Evolutionary conservation across 2,329 filamentous ascomycete genomes (phyloP), one percentile per base, ranked within the genome.

Genomic region (Geosmithia putterillii): DNA sequence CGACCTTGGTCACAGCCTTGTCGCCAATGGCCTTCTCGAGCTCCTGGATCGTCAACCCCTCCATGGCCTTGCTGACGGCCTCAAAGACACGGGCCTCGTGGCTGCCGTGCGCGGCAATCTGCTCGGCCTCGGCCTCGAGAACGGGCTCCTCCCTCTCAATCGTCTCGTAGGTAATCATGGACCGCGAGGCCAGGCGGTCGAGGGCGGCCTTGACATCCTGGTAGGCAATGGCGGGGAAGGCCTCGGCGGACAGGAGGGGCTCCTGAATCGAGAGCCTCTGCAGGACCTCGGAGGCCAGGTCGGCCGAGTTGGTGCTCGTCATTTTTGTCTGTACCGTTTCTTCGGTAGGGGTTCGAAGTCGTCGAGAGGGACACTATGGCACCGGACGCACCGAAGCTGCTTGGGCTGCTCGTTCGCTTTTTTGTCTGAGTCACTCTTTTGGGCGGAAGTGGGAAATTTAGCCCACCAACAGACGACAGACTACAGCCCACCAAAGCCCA

Each of bases 101-200:
- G 57, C 83, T 87, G 47, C 85, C 85, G 63, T 86, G 77, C 53
- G 73, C 71, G 34, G 77, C 81, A 56, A 90, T 85, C 51, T 76
- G 70, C 57, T 84, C 70, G 12, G 77, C 86, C 58, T 90, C 85
- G 23, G 76, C 65, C 46, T 94, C 92, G 25, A 96, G 69, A 32
- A 81, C 55, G 14, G 82, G 76, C 56, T 89, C 79, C 59, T 95
- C 86, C 42, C 74, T 72, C 52, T 95, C 88, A 47, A 87, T 73
- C 40, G 85, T 83, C 54, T 94, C 79, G 64, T 95, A 95, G 51
- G 74, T 71, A 49, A 96, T 71, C 87, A 95, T 95, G 42, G 80
- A 81, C 53, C 90, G 78, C 46, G 86, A 92, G 23, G 73, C 74
- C 43, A 98, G 75, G 52, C 88, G 79, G 66, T 96, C 92, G 50